phyloP scores from a whole-genome alignment of 1,284 basidiomycete genomes.

The Cystobasidium slooffiae region DNA sequence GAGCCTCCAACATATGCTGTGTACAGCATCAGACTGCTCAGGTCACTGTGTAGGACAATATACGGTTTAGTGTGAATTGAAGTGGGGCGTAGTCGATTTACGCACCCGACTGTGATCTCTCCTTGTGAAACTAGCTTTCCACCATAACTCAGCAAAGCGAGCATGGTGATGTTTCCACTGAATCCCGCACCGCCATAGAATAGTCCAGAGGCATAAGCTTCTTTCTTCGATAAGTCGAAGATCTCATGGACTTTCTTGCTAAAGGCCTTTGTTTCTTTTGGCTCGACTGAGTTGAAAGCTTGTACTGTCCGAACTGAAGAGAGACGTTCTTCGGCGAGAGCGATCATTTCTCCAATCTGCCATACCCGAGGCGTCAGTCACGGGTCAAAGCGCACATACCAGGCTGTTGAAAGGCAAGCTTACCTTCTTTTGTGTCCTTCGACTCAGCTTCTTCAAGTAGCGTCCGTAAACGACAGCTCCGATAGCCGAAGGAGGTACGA shows the following conservation, averaged over 20 bases:
- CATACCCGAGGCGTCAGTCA: too few species aligned
- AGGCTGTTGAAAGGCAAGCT: too few species aligned
- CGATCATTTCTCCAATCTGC: conserved; percentile 48
- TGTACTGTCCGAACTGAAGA: conserved; percentile 93
- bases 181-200: conserved; percentile 69
- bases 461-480: conserved; percentile 96
- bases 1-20: conserved; percentile 81
- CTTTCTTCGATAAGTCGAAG: conserved; percentile 77
- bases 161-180: conserved; percentile 81
- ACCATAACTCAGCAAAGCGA: conserved; percentile 89
- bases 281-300: conserved; percentile 76
- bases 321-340: conserved; percentile 82
- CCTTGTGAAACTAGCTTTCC: conserved; percentile 87
- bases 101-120: conserved; percentile 79
- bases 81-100: background rate
- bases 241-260: conserved; percentile 68
- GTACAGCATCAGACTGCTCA: conserved; percentile 89
- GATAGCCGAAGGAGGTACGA: conserved; percentile 93
- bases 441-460: conserved; percentile 88
- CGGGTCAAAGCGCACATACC: too few species aligned
- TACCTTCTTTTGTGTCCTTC: conserved; percentile 88
- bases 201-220: conserved; percentile 86
- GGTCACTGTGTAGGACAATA: conserved; percentile 59
- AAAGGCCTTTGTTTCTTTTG: conserved; percentile 69
- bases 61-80: background rate